A percentile compares a stretch with the other conserved stretches of the same genome.
phyloP scores from a whole-genome alignment of 345 rosid genomes.

The Bruguiera gymnorhiza region DNA sequence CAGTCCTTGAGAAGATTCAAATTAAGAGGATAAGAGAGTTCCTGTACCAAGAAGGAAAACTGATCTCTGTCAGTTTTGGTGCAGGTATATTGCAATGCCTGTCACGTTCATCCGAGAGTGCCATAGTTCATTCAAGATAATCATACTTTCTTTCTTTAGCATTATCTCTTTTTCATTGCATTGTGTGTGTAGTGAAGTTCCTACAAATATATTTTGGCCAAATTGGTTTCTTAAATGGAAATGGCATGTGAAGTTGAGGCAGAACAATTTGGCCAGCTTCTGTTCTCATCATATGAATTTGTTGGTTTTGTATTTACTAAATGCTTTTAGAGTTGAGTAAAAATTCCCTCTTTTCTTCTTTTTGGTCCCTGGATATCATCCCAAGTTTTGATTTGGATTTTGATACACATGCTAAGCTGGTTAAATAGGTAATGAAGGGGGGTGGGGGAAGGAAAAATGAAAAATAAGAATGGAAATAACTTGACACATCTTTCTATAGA shows the following conservation, averaged over 20 bases:
- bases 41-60: slow-evolving; percentile 75
- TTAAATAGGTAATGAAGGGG: no score
- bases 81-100: slow-evolving; percentile 51
- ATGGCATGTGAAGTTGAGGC: background rate
- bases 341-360: no score
- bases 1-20: slow-evolving; percentile 62
- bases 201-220: background rate
- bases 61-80: slow-evolving; percentile 76
- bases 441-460: background rate
- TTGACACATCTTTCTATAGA: no score
- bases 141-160: background rate
- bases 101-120: slow-evolving; percentile 7
- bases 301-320: background rate
- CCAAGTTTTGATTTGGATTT: no score
- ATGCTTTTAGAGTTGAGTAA: background rate
- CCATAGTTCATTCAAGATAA: background rate
- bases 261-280: no score
- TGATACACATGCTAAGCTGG: no score
- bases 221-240: background rate
- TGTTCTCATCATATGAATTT: background rate
- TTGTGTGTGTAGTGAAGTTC: background rate
- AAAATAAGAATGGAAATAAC: background rate
- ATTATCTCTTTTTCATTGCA: background rate
- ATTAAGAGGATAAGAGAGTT: slow-evolving; percentile 55
- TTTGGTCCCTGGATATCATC: no score